A percentile compares a stretch with the other conserved stretches of the same genome.
Evolutionary conservation across 2,329 filamentous ascomycete species (phyloP).

Genomic region (Coniochaeta sp.): DNA sequence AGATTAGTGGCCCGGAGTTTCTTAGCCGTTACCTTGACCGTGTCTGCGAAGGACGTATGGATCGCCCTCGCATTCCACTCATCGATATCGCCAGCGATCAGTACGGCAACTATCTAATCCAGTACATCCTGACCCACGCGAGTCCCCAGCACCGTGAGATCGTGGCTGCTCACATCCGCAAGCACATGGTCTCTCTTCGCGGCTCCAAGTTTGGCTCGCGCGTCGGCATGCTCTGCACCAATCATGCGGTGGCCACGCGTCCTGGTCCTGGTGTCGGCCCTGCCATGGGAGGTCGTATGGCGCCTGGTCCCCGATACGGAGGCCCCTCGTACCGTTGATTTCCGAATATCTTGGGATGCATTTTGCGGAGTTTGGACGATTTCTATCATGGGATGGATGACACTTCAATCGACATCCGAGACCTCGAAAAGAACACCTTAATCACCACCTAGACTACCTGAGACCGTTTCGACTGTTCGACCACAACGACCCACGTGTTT

Average conservation of each 20-base stretch:
- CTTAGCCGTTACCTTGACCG: conserved; percentile 86
- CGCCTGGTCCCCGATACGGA: conserved; percentile 41
- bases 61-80: conserved; percentile 89
- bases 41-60: conserved; percentile 83
- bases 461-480: conserved; percentile 4
- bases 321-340: neutral
- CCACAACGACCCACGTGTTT: neutral
- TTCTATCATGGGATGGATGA: neutral
- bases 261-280: conserved; percentile 76
- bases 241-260: conserved; percentile 80
- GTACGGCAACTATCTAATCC: conserved; percentile 96
- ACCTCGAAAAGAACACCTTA: neutral
- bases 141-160: conserved; percentile 83
- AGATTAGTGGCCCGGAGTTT: conserved; percentile 88
- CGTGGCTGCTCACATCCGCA: conserved; percentile 88
- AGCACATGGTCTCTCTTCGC: conserved; percentile 98
- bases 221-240: conserved; percentile 98
- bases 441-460: neutral
- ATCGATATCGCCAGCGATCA: conserved; percentile 99
- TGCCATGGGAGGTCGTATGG: conserved; percentile 49
- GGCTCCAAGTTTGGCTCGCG: conserved; percentile 98
- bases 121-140: conserved; percentile 91
- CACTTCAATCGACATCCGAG: neutral
- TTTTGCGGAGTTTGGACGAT: neutral
- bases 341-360: neutral